Conservation (phyloP, 2,329 filamentous ascomycete species). For the Sporothrix euskadiensis region DNA sequence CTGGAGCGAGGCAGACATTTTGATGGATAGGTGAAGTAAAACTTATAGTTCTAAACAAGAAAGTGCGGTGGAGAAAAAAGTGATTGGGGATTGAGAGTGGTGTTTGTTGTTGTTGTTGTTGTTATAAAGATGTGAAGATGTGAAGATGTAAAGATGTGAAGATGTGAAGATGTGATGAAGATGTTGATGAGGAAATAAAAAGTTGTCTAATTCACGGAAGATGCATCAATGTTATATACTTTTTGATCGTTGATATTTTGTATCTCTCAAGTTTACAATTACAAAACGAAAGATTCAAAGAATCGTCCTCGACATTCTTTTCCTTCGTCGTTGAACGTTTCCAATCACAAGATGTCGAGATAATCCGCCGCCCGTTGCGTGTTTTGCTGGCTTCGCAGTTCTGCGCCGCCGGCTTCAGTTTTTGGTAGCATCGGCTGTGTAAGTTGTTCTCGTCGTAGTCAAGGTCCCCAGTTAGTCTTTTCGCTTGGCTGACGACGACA, state of each 20-base stretch:
- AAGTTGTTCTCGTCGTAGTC: not conserved
- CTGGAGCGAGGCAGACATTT: slow-evolving; percentile 27
- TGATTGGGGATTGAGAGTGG: too few relatives aligned
- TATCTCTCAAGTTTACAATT: not conserved
- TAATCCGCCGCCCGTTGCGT: not conserved
- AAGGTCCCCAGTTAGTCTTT: not conserved
- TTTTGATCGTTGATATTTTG: not conserved
- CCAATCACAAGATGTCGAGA: not conserved
- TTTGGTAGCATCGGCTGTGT: not conserved
- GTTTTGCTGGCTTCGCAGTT: not conserved
- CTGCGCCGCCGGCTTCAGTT: not conserved
- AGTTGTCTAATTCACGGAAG: not conserved
- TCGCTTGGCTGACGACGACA: not conserved
- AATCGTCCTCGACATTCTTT: not conserved
- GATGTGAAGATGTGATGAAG: not conserved
- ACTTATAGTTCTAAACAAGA: not conserved
- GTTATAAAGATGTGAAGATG: not conserved
- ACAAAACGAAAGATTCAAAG: not conserved
- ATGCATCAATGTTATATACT: not conserved
- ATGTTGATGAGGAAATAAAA: not conserved
- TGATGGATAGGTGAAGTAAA: not conserved
- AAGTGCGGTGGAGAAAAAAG: too few relatives aligned
- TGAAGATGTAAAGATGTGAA: not conserved
- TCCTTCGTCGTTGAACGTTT: not conserved
- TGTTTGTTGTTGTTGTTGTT: not conserved